Base-by-base conservation (phyloP, 257 asterid genomes). In the Henckelia pumila region DNA sequence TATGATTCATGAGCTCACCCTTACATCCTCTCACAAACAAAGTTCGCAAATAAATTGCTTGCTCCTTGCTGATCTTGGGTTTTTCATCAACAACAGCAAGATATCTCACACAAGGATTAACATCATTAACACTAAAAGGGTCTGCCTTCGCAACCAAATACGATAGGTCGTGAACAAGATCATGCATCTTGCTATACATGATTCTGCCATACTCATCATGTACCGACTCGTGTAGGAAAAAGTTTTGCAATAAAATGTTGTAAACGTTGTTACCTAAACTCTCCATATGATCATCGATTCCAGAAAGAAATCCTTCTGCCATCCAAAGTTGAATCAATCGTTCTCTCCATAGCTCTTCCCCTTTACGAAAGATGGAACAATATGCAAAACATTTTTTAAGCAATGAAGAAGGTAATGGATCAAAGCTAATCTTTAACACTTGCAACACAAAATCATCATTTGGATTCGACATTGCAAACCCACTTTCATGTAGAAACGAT, bases 161-260 rank as follows among this genome's bases (percentile, higher is more conserved):
- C 0, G 79, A 80, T 40, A 79, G 74, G 22, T 63, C 81, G 56
- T 79, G 84, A 52, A 74, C 84, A 58, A 79, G 76, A 56, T 70
- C 78, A 7, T 79, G 84, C 81, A 50, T 50, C 56, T 50, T 50
- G 21, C 20, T 4, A 8, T 50, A 19, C n/a, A 3, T 50, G 21
- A 17, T 16, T 3, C 8, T 16, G 56, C 20, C 56, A 8, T 50
- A 14, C n/a, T 50, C 56, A 50, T 50, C 56, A 4, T 50, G 14
- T 13, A 50, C 56, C 4, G 21, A 3, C 29, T 26, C 29, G 0
- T 26, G 29, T 26, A 26, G 29, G 29, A 26, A 26, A 26, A 0
- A 26, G 20, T 19, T 50, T 19, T 50, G 56, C 56, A 50, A 7
- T 21, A 50, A 50, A 50, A 50, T 16, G 21, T 50, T 50, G 56